A percentile compares a stretch with the other conserved stretches of the same genome.
These are phyloP conservation scores for Coemansia sp. DNA, from an alignment of 192 early-diverging fungal species.

Conservation along the genomic window DNA sequence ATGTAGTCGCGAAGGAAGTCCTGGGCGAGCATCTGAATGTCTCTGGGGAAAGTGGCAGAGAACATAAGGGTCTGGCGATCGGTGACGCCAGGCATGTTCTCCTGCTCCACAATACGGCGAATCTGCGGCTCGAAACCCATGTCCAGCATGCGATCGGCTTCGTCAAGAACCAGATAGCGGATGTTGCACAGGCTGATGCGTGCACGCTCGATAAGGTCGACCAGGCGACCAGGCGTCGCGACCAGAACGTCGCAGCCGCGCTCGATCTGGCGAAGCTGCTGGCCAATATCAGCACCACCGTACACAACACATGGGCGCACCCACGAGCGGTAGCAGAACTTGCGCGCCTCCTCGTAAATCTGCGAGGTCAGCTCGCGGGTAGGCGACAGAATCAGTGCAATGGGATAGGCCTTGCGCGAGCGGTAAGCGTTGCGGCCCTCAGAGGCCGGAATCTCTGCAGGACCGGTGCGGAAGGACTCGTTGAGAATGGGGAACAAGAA, in stretches of 20 bases:
- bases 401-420: constrained; percentile 60
- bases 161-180: constrained; percentile 75
- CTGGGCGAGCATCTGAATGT: constrained; percentile 87
- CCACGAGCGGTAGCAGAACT: constrained; percentile 87
- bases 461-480: constrained; percentile 84
- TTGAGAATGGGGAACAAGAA: constrained; percentile 97
- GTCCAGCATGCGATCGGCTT: constrained; percentile 94
- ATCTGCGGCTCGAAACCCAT: constrained; percentile 98
- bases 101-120: constrained; percentile 77
- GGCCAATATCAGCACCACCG: constrained; percentile 90
- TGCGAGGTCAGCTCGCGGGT: constrained; percentile 77
- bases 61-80: constrained; percentile 94
- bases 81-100: constrained; percentile 72
- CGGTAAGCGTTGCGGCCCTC: constrained; percentile 58
- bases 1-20: constrained; percentile 85
- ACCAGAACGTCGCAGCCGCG: constrained; percentile 93
- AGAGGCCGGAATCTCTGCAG: constrained; percentile 55
- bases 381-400: constrained; percentile 71
- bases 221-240: constrained; percentile 91
- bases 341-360: constrained; percentile 68
- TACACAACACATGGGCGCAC: constrained; percentile 91
- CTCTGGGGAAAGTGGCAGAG: constrained; percentile 93
- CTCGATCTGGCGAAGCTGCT: constrained; percentile 84
- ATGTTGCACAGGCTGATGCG: constrained; percentile 72
- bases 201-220: constrained; percentile 85